A percentile compares a stretch with the other conserved stretches of the same genome.
phyloP scores from a whole-genome alignment of 257 asterid species.

The Cruciata laevipes region DNA sequence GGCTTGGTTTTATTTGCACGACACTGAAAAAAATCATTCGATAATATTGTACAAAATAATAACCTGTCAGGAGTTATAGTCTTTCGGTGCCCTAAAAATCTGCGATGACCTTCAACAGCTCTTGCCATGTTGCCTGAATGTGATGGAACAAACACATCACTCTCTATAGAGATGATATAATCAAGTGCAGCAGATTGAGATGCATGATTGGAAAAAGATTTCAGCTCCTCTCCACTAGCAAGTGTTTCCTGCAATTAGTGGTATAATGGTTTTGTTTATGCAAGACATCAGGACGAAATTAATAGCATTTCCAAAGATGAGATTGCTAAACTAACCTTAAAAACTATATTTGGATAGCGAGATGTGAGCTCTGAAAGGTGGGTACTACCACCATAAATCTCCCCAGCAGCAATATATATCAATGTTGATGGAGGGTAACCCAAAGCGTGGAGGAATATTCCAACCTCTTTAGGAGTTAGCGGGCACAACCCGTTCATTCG shows the following conservation, averaged over 20 bases:
- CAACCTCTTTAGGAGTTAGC: conserved; percentile 92
- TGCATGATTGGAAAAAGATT: conserved; percentile 57
- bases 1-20: background rate
- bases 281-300: conserved; percentile 3
- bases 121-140: conserved; percentile 97
- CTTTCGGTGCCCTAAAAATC: conserved; percentile 72
- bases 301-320: background rate
- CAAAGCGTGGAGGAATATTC: conserved; percentile 77
- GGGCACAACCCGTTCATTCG: conserved; percentile 86
- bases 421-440: conserved; percentile 73
- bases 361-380: conserved; percentile 82
- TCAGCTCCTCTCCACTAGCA: conserved; percentile 61
- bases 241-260: conserved; percentile 71
- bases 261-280: conserved; percentile 17
- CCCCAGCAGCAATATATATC: conserved; percentile 92
- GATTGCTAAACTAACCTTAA: conserved; percentile 48
- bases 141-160: conserved; percentile 84
- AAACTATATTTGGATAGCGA: conserved; percentile 68
- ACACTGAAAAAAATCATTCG: background rate
- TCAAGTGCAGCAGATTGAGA: conserved; percentile 94
- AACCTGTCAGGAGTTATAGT: conserved; percentile 91
- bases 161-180: conserved; percentile 68
- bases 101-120: conserved; percentile 90
- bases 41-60: conserved; percentile 11
- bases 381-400: conserved; percentile 72